Base-by-base conservation (phyloP, 768 basidiomycete species). In the Sistotremastrum niveocremeum region DNA sequence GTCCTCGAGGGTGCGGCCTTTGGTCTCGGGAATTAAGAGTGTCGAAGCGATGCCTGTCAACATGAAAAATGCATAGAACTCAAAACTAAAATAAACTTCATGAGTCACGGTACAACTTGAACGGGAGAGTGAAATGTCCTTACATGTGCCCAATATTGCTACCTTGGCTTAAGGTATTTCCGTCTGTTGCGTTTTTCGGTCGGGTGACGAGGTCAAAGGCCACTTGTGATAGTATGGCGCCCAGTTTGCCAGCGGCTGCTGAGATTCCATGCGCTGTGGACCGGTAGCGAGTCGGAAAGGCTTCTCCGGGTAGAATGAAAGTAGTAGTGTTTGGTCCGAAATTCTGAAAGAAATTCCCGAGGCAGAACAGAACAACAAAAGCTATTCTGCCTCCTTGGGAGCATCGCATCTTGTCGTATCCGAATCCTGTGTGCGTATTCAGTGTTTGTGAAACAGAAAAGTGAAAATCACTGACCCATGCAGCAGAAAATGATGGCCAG, bases 31-130 rank as follows among this genome's bases (percentile, higher is more conserved):
- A 4, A 71, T 50, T 28, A 71, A 58, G 44, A 65, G 49, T 4
- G 69, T 70, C 20, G 68, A 65, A 43, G 60, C 51, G 46, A 65
- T 53, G 36, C 69, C 69, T 0, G 68, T 65, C 31, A 70, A 44
- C 69, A 68, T 72, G 62, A 70, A 69, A 44, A 69, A 56, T n/a
- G 66, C 68, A 45, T 69, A 70, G 48, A 71, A 62, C 52, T 71
- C 58, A 8, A 71, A 54, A 48, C 67, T 62, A 50, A 43, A 34
- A 4, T 20, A 30, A 6, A 35, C n/a, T n/a, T n/a, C n/a, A 40
- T 11, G 29, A 36, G 10, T 33, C 37, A 28, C 20, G 29, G 32
- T 6, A n/a, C 20, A 9, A 10, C 32, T 49, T 35, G 28, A 35
- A 42, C 49, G 48, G 53, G 20, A 50, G 42, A 11, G 44, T 45